phyloP scores from a whole-genome alignment of 192 early-diverging fungal species.

The Fimicolochytrium jonesii region DNA sequence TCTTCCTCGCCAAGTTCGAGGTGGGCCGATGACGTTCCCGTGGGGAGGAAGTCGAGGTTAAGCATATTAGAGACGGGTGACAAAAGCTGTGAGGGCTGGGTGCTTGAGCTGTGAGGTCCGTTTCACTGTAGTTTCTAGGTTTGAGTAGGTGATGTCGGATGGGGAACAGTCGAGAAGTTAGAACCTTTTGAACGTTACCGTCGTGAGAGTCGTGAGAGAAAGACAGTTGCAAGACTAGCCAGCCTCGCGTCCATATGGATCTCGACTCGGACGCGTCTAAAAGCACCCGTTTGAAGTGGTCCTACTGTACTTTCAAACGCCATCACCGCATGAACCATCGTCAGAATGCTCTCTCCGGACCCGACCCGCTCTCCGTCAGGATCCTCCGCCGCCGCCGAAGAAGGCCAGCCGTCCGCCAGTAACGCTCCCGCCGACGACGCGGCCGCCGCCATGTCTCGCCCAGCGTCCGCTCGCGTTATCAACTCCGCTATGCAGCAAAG shows the following conservation, averaged over 20 bases:
- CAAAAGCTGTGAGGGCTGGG: too few relatives aligned
- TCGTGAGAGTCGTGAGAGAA: too few relatives aligned
- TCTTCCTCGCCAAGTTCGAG: neutral
- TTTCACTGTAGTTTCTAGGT: too few relatives aligned
- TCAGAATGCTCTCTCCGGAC: too few relatives aligned
- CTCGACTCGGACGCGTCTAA: neutral
- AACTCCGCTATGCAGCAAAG: slow-evolving; percentile 21
- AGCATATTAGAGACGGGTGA: too few relatives aligned
- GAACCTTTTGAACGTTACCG: too few relatives aligned
- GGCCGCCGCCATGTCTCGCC: neutral
- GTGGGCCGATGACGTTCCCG: neutral
- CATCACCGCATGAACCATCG: too few relatives aligned
- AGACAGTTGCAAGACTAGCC: too few relatives aligned
- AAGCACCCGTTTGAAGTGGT: too few relatives aligned
- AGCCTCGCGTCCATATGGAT: neutral
- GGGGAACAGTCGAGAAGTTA: neutral
- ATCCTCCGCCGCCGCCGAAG: neutral
- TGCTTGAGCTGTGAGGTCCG: too few relatives aligned
- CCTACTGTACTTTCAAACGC: too few relatives aligned
- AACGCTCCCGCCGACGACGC: neutral
- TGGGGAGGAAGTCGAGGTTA: slow-evolving; percentile 1
- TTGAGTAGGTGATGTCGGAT: too few relatives aligned
- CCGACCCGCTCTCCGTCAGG: neutral
- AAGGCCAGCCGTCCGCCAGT: neutral
- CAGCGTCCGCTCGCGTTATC: slow-evolving; percentile 13